phyloP scores from a whole-genome alignment of 2,329 filamentous ascomycete species.

The Scortechinia acanthostroma region DNA sequence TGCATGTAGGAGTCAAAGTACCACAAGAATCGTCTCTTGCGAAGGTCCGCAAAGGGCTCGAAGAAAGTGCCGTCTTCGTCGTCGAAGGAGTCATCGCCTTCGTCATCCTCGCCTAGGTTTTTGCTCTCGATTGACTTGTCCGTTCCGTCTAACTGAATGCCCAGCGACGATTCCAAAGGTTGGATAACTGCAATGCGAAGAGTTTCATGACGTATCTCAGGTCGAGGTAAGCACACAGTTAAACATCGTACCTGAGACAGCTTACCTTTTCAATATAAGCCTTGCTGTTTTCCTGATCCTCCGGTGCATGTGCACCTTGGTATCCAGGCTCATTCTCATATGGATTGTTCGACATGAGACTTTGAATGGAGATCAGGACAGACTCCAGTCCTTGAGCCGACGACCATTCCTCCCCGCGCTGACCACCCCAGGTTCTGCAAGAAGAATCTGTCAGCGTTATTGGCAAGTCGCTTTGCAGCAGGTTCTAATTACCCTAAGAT shows the following conservation, averaged over 20 bases:
- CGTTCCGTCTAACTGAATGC: constrained; percentile 44
- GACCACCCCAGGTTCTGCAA: constrained; percentile 83
- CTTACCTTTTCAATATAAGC: constrained; percentile 73
- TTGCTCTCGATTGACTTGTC: constrained; percentile 11
- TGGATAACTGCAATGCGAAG: constrained; percentile 80
- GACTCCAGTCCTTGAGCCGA: constrained; percentile 92
- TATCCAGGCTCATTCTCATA: constrained; percentile 96
- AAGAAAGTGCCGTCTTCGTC: constrained; percentile 45
- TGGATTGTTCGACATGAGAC: constrained; percentile 85
- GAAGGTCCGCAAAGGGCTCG: constrained; percentile 84
- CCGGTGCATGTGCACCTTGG: constrained; percentile 57
- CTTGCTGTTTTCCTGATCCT: constrained; percentile 67
- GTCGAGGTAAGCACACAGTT: background rate
- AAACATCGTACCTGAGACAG: background rate
- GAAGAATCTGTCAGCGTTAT: background rate
- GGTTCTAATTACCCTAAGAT: constrained; percentile 85
- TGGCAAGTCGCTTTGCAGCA: background rate
- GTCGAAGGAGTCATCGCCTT: constrained; percentile 27
- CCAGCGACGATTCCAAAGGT: constrained; percentile 73
- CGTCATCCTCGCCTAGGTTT: constrained; percentile 32
- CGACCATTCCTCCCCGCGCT: constrained; percentile 90
- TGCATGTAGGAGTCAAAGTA: constrained; percentile 83
- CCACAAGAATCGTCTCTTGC: constrained; percentile 89
- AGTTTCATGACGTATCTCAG: constrained; percentile 81
- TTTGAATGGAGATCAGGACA: constrained; percentile 90